A percentile compares a stretch with the other conserved stretches of the same genome.
phyloP scores from a whole-genome alignment of 2,329 filamentous ascomycete species.

The Cercospora berteroae region DNA sequence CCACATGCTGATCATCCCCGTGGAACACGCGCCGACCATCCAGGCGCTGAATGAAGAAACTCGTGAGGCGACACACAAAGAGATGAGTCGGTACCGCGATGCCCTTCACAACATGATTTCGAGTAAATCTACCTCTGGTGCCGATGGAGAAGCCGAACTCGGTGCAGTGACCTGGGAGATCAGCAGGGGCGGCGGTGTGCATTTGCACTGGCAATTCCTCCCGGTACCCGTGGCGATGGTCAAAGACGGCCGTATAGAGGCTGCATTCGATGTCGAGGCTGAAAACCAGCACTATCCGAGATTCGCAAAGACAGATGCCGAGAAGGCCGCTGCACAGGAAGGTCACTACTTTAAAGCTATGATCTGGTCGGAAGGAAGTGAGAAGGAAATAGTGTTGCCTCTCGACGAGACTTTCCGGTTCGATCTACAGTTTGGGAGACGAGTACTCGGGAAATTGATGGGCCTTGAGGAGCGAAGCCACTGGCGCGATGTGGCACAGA shows the following conservation, averaged over 20 bases:
- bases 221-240: slow-evolving; percentile 70
- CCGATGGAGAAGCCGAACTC: slow-evolving; percentile 55
- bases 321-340: slow-evolving; percentile 28
- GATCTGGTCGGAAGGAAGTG: slow-evolving; percentile 44
- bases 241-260: slow-evolving; percentile 72
- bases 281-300: slow-evolving; percentile 66
- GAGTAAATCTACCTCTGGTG: slow-evolving; percentile 31
- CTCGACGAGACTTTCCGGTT: slow-evolving; percentile 77
- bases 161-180: slow-evolving; percentile 93
- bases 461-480: slow-evolving; percentile 72
- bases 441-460: slow-evolving; percentile 84
- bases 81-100: slow-evolving; percentile 80
- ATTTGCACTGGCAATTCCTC: slow-evolving; percentile 91
- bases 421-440: slow-evolving; percentile 84
- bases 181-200: slow-evolving; percentile 74
- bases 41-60: slow-evolving; percentile 60
- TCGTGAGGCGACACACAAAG: slow-evolving; percentile 61
- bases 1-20: slow-evolving; percentile 88
- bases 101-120: slow-evolving; percentile 75
- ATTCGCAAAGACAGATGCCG: slow-evolving; percentile 43
- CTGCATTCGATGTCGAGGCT: slow-evolving; percentile 83
- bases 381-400: slow-evolving; percentile 67
- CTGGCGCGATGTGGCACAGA: slow-evolving; percentile 83
- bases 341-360: slow-evolving; percentile 39
- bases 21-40: slow-evolving; percentile 77